These are phyloP conservation scores for Cerrena zonata DNA, from an alignment of 1,284 basidiomycete species.

Conservation along the genomic window DNA sequence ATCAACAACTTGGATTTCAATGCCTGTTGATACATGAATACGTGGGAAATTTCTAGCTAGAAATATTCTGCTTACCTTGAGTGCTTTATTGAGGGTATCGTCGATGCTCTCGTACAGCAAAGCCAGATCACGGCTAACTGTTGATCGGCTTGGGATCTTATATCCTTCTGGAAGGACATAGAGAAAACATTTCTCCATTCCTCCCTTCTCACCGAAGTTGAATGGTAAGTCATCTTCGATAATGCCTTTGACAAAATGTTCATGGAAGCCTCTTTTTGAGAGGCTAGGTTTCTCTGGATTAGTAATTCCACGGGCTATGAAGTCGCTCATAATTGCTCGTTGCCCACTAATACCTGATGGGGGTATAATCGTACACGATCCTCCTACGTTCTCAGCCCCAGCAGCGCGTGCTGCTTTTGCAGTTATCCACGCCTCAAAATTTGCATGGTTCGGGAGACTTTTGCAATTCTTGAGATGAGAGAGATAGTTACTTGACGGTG, in stretches of 20 bases:
- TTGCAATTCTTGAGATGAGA: neutral
- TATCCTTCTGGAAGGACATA: slow-evolving; percentile 7
- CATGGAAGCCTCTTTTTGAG: slow-evolving; percentile 10
- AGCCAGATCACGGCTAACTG: neutral
- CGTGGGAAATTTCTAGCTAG: neutral
- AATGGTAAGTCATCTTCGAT: slow-evolving; percentile 15
- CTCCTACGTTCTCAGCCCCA: neutral
- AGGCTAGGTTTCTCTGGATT: neutral
- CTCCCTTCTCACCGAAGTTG: slow-evolving; percentile 11
- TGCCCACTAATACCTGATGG: neutral
- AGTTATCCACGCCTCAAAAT: neutral
- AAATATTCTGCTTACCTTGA: neutral
- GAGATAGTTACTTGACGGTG: neutral
- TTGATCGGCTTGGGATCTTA: neutral
- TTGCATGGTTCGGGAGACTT: neutral
- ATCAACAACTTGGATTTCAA: neutral
- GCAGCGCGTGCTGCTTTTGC: neutral
- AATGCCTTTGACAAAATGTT: slow-evolving; percentile 14
- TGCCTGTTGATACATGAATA: neutral
- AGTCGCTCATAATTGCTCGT: neutral
- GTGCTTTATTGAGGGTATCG: neutral
- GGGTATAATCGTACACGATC: neutral
- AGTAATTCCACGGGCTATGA: neutral
- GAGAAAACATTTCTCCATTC: slow-evolving; percentile 8
- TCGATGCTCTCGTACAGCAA: neutral